Percentiles rank a stretch among this genome's conserved stretches.
phyloP scores from a whole-genome alignment of 2,329 filamentous ascomycete genomes.

The Eutypa lata region DNA sequence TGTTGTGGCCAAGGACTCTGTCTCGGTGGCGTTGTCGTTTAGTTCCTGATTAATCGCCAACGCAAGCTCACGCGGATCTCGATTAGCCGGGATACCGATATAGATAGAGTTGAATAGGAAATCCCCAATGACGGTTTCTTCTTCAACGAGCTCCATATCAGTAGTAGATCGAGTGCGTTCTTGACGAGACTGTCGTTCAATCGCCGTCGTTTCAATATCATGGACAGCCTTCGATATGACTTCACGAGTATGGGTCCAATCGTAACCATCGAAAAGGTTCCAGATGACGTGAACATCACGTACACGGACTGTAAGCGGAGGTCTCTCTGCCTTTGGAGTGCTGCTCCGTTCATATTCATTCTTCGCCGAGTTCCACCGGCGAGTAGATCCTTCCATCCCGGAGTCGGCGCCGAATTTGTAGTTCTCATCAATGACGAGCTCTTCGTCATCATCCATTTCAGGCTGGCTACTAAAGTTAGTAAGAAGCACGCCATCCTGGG shows the following conservation, averaged over 20 bases:
- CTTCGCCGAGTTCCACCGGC: constrained; percentile 75
- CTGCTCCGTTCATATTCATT: constrained; percentile 71
- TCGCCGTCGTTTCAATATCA: constrained; percentile 78
- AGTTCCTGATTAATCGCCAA: constrained; percentile 84
- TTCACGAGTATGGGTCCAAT: constrained; percentile 86
- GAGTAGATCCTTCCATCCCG: constrained; percentile 62
- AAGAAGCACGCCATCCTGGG: constrained; percentile 43
- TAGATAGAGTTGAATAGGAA: constrained; percentile 99
- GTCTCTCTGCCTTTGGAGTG: constrained; percentile 56
- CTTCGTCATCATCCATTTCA: constrained; percentile 48
- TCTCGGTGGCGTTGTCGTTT: constrained; percentile 83
- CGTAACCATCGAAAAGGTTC: constrained; percentile 97
- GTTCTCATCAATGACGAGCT: constrained; percentile 70
- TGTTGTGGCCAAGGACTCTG: constrained; percentile 81
- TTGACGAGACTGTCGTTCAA: constrained; percentile 64
- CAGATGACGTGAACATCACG: constrained; percentile 92
- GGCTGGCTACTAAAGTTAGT: constrained; percentile 37
- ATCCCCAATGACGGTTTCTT: constrained; percentile 85
- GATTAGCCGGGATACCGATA: constrained; percentile 84
- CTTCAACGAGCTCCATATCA: constrained; percentile 70
- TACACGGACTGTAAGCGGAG: constrained; percentile 73
- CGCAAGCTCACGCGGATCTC: constrained; percentile 78
- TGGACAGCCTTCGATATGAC: constrained; percentile 85
- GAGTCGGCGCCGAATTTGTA: constrained; percentile 65
- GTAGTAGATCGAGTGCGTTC: constrained; percentile 53